Percentiles rank a stretch among this genome's conserved stretches.
Conservation (phyloP, 306 rosid species). For the Cicer bijugum region DNA sequence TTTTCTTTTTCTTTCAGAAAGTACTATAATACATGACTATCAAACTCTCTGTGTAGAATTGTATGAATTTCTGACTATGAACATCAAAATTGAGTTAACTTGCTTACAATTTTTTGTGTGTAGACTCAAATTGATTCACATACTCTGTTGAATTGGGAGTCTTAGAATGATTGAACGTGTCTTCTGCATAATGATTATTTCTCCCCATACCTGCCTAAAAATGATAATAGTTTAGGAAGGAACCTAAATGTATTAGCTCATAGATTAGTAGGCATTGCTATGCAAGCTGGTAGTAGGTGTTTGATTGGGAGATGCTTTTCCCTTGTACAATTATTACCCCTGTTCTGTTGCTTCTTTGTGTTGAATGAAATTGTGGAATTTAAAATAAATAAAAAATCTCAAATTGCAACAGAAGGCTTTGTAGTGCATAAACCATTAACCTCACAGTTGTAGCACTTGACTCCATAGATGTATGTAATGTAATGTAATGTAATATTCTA, state of each 20-base stretch:
- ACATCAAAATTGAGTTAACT: background rate
- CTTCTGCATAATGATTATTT: background rate
- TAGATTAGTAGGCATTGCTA: no score
- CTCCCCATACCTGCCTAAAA: background rate
- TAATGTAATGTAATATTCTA: background rate
- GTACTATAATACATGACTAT: no score
- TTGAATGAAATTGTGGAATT: no score
- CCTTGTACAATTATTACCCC: no score
- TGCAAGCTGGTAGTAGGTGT: no score
- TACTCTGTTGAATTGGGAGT: background rate
- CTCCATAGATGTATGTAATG: background rate
- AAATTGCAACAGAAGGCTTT: constrained; percentile 3
- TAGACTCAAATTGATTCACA: background rate
- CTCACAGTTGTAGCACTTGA: background rate
- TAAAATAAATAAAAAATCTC: background rate
- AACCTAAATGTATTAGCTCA: no score
- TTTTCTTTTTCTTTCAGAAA: no score
- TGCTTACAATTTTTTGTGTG: background rate
- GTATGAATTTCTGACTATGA: background rate
- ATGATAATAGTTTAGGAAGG: background rate
- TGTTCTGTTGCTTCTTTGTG: no score
- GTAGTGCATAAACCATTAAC: background rate
- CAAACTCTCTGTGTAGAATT: background rate
- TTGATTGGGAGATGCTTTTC: no score
- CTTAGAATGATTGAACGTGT: background rate